Evolutionary conservation across 805 yeast species (phyloP).

Genomic region (Yamadazyma insecticola): DNA sequence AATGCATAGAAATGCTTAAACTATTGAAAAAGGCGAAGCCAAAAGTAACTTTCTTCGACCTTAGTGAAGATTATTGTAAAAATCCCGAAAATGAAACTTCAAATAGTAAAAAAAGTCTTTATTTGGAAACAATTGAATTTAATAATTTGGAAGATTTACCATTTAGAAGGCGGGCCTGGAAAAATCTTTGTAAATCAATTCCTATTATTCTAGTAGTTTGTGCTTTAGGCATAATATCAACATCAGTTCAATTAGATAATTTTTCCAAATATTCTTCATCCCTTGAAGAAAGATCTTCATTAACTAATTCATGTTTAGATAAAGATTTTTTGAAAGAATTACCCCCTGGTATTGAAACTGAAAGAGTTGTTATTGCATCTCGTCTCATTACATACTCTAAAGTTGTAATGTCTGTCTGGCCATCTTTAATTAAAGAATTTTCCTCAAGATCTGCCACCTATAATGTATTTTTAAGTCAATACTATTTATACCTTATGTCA

Average conservation of each 20-base stretch:
- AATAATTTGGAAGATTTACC: slow-evolving; percentile 14
- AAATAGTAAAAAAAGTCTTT: slow-evolving; percentile 4
- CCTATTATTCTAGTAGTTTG: slow-evolving; percentile 25
- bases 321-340: slow-evolving; percentile 5
- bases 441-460: slow-evolving; percentile 4
- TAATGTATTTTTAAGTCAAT: slow-evolving; percentile 19
- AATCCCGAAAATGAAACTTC: slow-evolving; percentile 10
- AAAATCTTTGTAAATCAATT: slow-evolving; percentile 16
- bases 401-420: slow-evolving; percentile 17
- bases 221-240: slow-evolving; percentile 28
- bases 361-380: slow-evolving; percentile 18
- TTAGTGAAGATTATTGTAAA: slow-evolving; percentile 6
- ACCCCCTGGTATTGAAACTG: slow-evolving; percentile 12
- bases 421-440: slow-evolving; percentile 10
- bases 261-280: slow-evolving; percentile 23
- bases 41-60: slow-evolving; percentile 13
- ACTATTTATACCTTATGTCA: slow-evolving; percentile 18
- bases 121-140: slow-evolving; percentile 11
- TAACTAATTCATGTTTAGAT: slow-evolving; percentile 16
- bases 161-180: slow-evolving; percentile 16
- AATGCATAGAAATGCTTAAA: slow-evolving; percentile 23
- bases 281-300: slow-evolving; percentile 21
- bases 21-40: slow-evolving; percentile 15
- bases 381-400: slow-evolving; percentile 19
- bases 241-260: slow-evolving; percentile 30